Conservation (phyloP, 2,329 filamentous ascomycete species). For the Trichoderma atrobrunneum region DNA sequence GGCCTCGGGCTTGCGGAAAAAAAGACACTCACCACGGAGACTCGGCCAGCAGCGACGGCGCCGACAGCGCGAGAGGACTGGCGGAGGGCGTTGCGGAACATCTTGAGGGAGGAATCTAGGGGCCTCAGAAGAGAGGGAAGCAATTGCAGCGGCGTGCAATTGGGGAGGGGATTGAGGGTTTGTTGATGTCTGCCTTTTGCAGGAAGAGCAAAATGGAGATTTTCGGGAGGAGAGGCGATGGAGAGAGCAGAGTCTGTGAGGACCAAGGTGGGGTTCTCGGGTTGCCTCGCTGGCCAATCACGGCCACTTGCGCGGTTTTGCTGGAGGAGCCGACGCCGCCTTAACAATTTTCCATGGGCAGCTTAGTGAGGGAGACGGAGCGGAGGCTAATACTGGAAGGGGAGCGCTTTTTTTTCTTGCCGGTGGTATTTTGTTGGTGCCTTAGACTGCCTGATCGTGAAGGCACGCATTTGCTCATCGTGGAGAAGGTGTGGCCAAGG, state of each 20-base stretch:
- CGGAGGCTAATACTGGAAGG: background rate
- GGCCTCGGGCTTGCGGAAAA: slow-evolving; percentile 39
- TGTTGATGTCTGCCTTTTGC: slow-evolving; percentile 47
- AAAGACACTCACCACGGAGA: slow-evolving; percentile 82
- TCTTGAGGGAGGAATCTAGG: slow-evolving; percentile 57
- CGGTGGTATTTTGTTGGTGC: background rate
- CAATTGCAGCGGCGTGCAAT: slow-evolving; percentile 64
- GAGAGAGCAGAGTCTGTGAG: slow-evolving; percentile 42
- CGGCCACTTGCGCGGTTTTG: slow-evolving; percentile 36
- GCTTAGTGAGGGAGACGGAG: background rate
- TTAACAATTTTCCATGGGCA: slow-evolving; percentile 37
- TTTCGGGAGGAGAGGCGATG: slow-evolving; percentile 42
- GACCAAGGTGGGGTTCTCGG: slow-evolving; percentile 38
- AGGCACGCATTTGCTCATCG: slow-evolving; percentile 14
- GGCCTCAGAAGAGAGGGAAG: slow-evolving; percentile 51
- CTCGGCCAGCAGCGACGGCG: slow-evolving; percentile 88
- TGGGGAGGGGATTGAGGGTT: slow-evolving; percentile 60
- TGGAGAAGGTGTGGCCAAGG: background rate
- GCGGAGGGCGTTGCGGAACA: slow-evolving; percentile 98
- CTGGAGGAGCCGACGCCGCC: slow-evolving; percentile 39
- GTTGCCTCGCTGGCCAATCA: slow-evolving; percentile 37
- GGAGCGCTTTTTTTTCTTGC: background rate
- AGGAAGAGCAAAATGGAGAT: slow-evolving; percentile 44
- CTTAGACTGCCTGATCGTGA: slow-evolving; percentile 16
- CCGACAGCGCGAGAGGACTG: slow-evolving; percentile 94